phyloP scores from a whole-genome alignment of 73 alveolate species.

The Breviolum minutum region DNA sequence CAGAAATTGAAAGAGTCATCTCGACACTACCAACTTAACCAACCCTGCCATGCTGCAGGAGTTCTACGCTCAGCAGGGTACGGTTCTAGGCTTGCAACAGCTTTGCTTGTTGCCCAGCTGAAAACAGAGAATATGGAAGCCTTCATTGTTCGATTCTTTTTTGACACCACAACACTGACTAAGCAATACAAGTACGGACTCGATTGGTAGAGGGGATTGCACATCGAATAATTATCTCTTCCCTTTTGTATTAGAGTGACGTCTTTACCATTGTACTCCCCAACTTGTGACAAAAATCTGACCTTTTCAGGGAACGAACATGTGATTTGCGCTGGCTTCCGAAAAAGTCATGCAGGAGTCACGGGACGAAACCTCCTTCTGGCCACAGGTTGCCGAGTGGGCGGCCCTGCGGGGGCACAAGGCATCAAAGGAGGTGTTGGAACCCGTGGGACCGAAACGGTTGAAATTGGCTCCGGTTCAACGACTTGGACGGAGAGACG shows the following conservation, averaged over 20 bases:
- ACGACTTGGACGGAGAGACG: background rate
- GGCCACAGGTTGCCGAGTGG: slow-evolving; percentile 77
- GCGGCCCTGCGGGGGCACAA: slow-evolving; percentile 83
- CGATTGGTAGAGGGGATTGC: background rate
- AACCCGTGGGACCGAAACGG: background rate
- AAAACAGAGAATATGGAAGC: background rate
- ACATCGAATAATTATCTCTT: background rate
- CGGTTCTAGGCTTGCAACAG: slow-evolving; percentile 52
- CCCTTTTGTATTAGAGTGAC: background rate
- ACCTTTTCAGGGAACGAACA: background rate
- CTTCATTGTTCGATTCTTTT: background rate
- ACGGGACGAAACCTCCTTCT: slow-evolving; percentile 61
- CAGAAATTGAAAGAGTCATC: slow-evolving; percentile 37
- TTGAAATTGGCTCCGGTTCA: background rate
- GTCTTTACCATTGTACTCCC: background rate
- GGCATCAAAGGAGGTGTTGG: slow-evolving; percentile 81
- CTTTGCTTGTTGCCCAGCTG: slow-evolving; percentile 77
- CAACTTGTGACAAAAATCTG: background rate
- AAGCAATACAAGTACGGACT: no score
- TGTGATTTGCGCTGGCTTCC: background rate
- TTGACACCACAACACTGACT: background rate
- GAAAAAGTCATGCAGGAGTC: slow-evolving; percentile 39
- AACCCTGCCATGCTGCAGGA: slow-evolving; percentile 28
- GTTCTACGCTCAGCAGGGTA: slow-evolving; percentile 34
- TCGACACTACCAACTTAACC: slow-evolving; percentile 47